Conservation (phyloP, 2,329 filamentous ascomycete species). For the Sporothrix inflata region DNA sequence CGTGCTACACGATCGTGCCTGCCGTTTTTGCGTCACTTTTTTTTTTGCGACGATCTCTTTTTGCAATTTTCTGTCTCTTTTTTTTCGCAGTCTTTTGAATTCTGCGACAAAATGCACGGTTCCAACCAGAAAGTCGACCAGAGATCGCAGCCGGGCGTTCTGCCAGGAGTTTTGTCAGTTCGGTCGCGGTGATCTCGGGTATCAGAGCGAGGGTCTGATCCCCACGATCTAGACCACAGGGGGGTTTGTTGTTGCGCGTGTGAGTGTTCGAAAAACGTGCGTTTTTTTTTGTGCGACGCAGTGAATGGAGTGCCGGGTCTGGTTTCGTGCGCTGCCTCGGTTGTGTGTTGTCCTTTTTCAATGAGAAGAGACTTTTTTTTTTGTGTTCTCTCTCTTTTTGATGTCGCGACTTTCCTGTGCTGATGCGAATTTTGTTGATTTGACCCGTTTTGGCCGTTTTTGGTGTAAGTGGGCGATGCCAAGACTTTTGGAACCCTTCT, state of each 20-base stretch:
- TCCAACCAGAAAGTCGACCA: background rate
- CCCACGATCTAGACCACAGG: background rate
- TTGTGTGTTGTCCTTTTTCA: background rate
- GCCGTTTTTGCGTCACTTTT: background rate
- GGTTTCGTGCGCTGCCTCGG: background rate
- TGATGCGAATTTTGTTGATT: background rate
- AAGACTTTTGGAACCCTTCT: conserved; percentile 20
- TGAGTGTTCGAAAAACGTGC: background rate
- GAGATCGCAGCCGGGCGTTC: background rate
- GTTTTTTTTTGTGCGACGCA: background rate
- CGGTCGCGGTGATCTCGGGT: background rate
- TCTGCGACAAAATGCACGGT: background rate
- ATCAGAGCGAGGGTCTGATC: conserved; percentile 16
- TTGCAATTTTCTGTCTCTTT: background rate
- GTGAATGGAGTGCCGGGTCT: background rate
- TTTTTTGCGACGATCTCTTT: background rate
- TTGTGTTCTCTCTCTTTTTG: background rate
- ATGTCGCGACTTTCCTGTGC: background rate
- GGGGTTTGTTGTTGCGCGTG: background rate
- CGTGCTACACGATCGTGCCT: conserved; percentile 20
- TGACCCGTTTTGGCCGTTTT: conserved; percentile 15
- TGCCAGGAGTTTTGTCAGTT: background rate
- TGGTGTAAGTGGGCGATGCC: conserved; percentile 25
- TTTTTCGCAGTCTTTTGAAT: background rate
- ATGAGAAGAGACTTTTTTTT: background rate